Conservation (phyloP, 2,329 filamentous ascomycete genomes). For the Fonsecaea monophora region DNA sequence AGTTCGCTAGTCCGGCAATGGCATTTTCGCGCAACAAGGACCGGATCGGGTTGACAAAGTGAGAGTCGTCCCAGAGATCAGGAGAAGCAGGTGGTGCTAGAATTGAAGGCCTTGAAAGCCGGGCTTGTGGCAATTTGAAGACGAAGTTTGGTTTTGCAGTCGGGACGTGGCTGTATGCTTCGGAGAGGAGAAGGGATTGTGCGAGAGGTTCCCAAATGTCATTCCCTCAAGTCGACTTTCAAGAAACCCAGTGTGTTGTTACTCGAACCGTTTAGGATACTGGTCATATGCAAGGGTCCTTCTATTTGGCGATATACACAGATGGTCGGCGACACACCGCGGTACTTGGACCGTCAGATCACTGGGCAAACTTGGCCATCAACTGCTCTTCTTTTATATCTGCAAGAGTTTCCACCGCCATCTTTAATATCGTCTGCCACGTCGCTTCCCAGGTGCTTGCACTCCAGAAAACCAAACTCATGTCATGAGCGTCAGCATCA, state of each 20-base stretch:
- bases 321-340: slow-evolving; percentile 2
- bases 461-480: neutral
- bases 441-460: slow-evolving; percentile 1
- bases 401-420: neutral
- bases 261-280: neutral
- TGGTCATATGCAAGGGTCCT: neutral
- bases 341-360: slow-evolving; percentile 1
- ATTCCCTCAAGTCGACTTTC: neutral
- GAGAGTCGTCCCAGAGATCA: slow-evolving; percentile 7
- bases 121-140: neutral
- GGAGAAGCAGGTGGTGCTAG: slow-evolving; percentile 2
- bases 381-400: slow-evolving; percentile 3
- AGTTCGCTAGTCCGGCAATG: neutral
- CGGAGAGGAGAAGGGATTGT: neutral
- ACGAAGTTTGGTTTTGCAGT: neutral
- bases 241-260: neutral
- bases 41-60: slow-evolving; percentile 7
- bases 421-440: neutral
- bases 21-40: slow-evolving; percentile 9
- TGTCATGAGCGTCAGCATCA: slow-evolving; percentile 18
- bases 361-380: neutral
- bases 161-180: slow-evolving; percentile 1
- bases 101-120: neutral
- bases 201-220: neutral
- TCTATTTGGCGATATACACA: slow-evolving; percentile 1